phyloP scores from a whole-genome alignment of 2,329 filamentous ascomycete genomes.

The Esteya vermicola region DNA sequence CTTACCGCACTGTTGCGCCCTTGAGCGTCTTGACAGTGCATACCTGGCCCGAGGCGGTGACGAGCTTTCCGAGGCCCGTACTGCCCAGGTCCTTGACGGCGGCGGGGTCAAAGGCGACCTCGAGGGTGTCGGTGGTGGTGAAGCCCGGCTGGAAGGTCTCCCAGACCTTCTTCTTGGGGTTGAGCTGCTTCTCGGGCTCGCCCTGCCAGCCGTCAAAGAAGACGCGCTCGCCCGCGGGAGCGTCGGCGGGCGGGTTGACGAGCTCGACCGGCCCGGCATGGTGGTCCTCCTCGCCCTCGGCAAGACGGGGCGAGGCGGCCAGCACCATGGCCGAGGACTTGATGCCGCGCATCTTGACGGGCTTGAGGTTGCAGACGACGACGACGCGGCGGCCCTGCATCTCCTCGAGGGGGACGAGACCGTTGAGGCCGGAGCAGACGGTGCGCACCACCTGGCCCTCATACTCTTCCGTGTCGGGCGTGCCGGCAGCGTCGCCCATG shows the following conservation, averaged over 20 bases:
- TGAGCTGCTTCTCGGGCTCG: constrained; percentile 82
- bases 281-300: constrained; percentile 70
- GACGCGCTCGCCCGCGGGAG: constrained; percentile 73
- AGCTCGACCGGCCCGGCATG: constrained; percentile 89
- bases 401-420: constrained; percentile 78
- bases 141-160: constrained; percentile 94
- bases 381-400: constrained; percentile 96
- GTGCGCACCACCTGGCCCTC: constrained; percentile 87
- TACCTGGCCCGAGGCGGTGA: constrained; percentile 61
- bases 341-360: constrained; percentile 93
- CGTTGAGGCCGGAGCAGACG: constrained; percentile 93
- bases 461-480: constrained; percentile 80
- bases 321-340: constrained; percentile 78
- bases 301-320: constrained; percentile 72
- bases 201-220: constrained; percentile 92
- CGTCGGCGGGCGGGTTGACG: constrained; percentile 64
- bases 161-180: constrained; percentile 99
- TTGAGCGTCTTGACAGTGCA: constrained; percentile 75
- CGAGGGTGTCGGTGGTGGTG: constrained; percentile 67
- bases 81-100: constrained; percentile 65
- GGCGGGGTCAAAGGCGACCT: constrained; percentile 75
- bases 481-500: constrained; percentile 73
- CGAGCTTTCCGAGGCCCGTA: constrained; percentile 52
- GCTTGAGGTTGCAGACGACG: constrained; percentile 95
- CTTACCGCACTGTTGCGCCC: constrained; percentile 69